These are phyloP conservation scores for Polyplosphaeria fusca DNA, from an alignment of 495 filamentous ascomycete species.

Conservation along the genomic window DNA sequence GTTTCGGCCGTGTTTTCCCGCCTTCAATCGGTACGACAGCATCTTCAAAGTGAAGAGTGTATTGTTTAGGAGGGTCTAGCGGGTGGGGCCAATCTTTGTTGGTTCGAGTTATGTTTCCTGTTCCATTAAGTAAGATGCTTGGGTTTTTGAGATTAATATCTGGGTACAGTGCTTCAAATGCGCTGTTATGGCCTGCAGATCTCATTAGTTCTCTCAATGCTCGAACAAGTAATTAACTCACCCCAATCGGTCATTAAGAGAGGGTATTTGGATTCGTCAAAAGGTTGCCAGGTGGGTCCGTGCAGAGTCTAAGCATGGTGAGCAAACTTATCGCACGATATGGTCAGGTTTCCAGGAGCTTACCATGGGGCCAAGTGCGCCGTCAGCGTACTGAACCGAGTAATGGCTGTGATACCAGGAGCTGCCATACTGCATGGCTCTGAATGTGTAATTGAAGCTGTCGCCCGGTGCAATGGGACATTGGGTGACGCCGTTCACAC, in stretches of 20 bases:
- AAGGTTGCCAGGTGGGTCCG: conserved; percentile 52
- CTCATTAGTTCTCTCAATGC: conserved; percentile 30
- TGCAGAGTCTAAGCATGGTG: conserved; percentile 44
- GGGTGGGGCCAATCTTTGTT: conserved; percentile 35
- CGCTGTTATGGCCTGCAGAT: conserved; percentile 41
- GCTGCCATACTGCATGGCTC: conserved; percentile 27
- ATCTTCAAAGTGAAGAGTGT: conserved; percentile 35
- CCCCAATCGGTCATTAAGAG: conserved; percentile 37
- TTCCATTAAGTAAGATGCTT: conserved; percentile 37
- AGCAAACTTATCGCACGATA: not conserved
- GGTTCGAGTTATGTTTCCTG: conserved; percentile 37
- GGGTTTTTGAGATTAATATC: conserved; percentile 4
- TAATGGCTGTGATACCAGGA: conserved; percentile 34
- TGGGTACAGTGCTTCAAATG: conserved; percentile 54
- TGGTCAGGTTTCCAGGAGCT: conserved; percentile 30
- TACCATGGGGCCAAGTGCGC: conserved; percentile 48
- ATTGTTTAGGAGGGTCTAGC: conserved; percentile 41
- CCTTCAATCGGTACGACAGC: not conserved
- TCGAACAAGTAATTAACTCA: not conserved
- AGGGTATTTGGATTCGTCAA: conserved; percentile 57
- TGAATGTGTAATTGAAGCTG: conserved; percentile 18
- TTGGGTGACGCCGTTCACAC: conserved; percentile 26
- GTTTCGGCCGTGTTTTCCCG: conserved; percentile 15
- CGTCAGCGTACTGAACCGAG: conserved; percentile 47
- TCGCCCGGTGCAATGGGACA: conserved; percentile 35